Conservation (phyloP, 2,329 filamentous ascomycete genomes). For the Aspergillus carbonarius region DNA sequence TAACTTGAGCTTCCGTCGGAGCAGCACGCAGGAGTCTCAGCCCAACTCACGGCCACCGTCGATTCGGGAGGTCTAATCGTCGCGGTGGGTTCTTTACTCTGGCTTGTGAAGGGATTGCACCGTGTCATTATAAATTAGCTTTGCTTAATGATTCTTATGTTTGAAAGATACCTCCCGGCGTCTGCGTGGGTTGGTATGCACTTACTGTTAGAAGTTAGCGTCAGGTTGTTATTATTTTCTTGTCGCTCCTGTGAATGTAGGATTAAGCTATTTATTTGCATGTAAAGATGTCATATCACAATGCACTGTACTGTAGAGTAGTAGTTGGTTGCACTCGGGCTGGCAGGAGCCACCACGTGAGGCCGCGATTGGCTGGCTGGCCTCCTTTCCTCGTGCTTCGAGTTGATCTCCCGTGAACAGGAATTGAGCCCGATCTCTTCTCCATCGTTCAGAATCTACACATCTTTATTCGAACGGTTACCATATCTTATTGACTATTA, state of each 20-base stretch:
- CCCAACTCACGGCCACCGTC: constrained; percentile 30
- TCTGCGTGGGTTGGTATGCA: constrained; percentile 9
- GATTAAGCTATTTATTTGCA: neutral
- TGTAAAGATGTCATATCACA: neutral
- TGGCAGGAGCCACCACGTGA: constrained; percentile 13
- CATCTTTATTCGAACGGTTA: no score
- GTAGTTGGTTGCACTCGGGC: no score
- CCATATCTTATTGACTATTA: neutral
- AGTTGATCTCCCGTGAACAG: neutral
- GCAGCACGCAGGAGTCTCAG: constrained; percentile 34
- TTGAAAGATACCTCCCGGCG: constrained; percentile 22
- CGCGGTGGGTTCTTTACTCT: neutral
- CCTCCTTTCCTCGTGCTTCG: neutral
- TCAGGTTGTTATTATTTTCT: constrained; percentile 2
- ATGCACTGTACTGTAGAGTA: no score
- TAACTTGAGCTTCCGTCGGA: constrained; percentile 64
- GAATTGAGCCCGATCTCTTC: neutral
- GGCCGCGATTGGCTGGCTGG: constrained; percentile 14
- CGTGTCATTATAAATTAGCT: constrained; percentile 6
- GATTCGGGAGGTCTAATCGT: constrained; percentile 35
- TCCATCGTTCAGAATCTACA: neutral
- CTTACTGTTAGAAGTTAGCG: neutral
- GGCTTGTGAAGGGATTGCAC: neutral
- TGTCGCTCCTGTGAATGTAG: neutral
- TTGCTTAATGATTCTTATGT: constrained; percentile 15